These are phyloP conservation scores for Sicyos baderoa DNA, from an alignment of 306 rosid genomes.

Conservation along the genomic window DNA sequence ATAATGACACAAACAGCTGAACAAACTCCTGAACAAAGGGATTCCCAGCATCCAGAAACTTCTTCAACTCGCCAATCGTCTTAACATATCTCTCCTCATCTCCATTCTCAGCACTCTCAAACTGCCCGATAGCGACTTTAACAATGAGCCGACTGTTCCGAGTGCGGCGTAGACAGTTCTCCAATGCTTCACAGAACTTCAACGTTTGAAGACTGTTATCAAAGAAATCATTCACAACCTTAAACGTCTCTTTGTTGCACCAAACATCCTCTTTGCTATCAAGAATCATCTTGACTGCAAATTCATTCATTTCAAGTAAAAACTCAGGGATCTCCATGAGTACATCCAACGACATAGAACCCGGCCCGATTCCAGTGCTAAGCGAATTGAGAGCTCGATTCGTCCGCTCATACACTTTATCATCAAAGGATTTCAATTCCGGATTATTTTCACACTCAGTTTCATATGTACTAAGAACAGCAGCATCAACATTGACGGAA, in stretches of 20 bases:
- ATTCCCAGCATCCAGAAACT: conserved; percentile 56
- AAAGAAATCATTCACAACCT: conserved; percentile 58
- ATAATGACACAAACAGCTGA: conserved; percentile 42
- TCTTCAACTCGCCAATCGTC: conserved; percentile 57
- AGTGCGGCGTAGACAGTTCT: conserved; percentile 49
- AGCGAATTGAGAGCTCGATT: conserved; percentile 56
- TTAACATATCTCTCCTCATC: conserved; percentile 43
- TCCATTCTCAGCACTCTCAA: conserved; percentile 43
- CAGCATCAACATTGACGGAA: conserved; percentile 29
- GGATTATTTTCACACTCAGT: conserved; percentile 57
- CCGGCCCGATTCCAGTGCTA: conserved; percentile 42
- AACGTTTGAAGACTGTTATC: conserved; percentile 56
- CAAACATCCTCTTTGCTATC: conserved; percentile 60
- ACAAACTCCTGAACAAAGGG: conserved; percentile 68
- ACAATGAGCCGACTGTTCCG: conserved; percentile 48
- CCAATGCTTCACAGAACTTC: conserved; percentile 67
- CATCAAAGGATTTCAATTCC: conserved; percentile 57
- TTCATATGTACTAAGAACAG: conserved; percentile 68
- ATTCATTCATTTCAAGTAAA: conserved; percentile 67
- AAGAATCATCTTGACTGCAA: conserved; percentile 53
- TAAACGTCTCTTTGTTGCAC: conserved; percentile 46
- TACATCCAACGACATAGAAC: conserved; percentile 55
- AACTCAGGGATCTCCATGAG: conserved; percentile 59
- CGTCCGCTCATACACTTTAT: conserved; percentile 50
- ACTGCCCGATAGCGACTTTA: conserved; percentile 44